Conservation (phyloP, 495 filamentous ascomycete genomes). For the Neurospora sp. region DNA sequence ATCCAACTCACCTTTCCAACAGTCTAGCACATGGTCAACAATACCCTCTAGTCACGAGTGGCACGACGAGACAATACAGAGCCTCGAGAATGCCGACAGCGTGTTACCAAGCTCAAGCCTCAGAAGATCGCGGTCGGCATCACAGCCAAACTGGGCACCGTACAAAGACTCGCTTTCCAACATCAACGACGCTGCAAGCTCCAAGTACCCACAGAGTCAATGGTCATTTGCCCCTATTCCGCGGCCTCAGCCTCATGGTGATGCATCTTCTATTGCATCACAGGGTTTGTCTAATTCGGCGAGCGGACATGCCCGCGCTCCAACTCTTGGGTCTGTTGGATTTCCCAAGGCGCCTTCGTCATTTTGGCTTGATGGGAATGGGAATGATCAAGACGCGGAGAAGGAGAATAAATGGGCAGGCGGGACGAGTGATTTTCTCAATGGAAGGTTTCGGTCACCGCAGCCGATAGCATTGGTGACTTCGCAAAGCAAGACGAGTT, state of each 20-base stretch:
- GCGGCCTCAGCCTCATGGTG: not conserved
- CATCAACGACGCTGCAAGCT: not conserved
- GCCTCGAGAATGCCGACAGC: not conserved
- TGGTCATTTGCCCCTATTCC: not conserved
- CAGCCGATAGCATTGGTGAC: slow-evolving; percentile 2
- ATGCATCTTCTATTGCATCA: not conserved
- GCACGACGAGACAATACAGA: not conserved
- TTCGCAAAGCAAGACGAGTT: slow-evolving; percentile 6
- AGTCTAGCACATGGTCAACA: slow-evolving; percentile 13
- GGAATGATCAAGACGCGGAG: not conserved
- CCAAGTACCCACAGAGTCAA: not conserved
- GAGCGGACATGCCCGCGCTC: not conserved
- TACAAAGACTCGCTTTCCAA: slow-evolving; percentile 10
- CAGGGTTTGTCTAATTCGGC: not conserved
- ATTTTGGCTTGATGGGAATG: not conserved
- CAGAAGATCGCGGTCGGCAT: not conserved
- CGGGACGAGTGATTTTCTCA: not conserved
- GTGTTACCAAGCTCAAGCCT: not conserved
- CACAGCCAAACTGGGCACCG: slow-evolving; percentile 10
- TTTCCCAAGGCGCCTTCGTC: not conserved
- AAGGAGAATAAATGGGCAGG: not conserved
- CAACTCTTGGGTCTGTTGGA: not conserved
- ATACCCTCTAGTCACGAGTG: slow-evolving; percentile 1
- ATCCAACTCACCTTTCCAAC: slow-evolving; percentile 12
- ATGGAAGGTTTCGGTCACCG: not conserved